Evolutionary conservation across 2,329 filamentous ascomycete genomes (phyloP).

Genomic region (Colletotrichum plurivorum): DNA sequence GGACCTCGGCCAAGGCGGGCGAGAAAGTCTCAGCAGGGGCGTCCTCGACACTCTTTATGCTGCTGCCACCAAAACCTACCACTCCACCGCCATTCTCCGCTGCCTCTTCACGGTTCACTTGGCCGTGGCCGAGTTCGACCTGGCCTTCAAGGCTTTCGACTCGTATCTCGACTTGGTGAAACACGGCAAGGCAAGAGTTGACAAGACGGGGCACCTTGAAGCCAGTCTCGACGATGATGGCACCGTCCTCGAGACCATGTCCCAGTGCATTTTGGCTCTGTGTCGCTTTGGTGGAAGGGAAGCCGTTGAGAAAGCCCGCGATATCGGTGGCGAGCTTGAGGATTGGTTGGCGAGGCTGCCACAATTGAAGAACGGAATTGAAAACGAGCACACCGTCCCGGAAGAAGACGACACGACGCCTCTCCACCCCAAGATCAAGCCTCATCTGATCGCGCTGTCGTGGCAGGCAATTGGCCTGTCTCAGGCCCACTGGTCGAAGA

Average conservation of each 20-base stretch:
- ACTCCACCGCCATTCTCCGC: constrained; percentile 90
- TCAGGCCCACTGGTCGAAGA: constrained; percentile 87
- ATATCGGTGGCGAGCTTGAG: constrained; percentile 79
- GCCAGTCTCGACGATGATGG: constrained; percentile 83
- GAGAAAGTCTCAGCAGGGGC: constrained; percentile 79
- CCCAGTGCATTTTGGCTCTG: constrained; percentile 83
- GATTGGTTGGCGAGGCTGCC: constrained; percentile 78
- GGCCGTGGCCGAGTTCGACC: constrained; percentile 89
- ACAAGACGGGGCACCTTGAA: constrained; percentile 82
- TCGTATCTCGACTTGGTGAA: constrained; percentile 92
- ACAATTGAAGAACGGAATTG: constrained; percentile 48
- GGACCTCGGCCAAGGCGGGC: constrained; percentile 86
- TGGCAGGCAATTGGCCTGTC: constrained; percentile 90
- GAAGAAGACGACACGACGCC: constrained; percentile 51
- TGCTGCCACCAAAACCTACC: constrained; percentile 92
- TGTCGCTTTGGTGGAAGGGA: constrained; percentile 84
- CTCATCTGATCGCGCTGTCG: constrained; percentile 75
- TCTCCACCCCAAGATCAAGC: constrained; percentile 64
- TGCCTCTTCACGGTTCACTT: constrained; percentile 91
- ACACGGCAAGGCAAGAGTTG: constrained; percentile 85
- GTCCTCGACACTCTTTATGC: constrained; percentile 92
- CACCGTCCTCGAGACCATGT: constrained; percentile 81
- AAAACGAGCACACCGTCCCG: constrained; percentile 47
- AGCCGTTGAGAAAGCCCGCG: constrained; percentile 84
- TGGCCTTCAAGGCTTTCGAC: constrained; percentile 91